Evolutionary conservation across 441 rosid species (phyloP).

Genomic region (Raphanus hybrid): DNA sequence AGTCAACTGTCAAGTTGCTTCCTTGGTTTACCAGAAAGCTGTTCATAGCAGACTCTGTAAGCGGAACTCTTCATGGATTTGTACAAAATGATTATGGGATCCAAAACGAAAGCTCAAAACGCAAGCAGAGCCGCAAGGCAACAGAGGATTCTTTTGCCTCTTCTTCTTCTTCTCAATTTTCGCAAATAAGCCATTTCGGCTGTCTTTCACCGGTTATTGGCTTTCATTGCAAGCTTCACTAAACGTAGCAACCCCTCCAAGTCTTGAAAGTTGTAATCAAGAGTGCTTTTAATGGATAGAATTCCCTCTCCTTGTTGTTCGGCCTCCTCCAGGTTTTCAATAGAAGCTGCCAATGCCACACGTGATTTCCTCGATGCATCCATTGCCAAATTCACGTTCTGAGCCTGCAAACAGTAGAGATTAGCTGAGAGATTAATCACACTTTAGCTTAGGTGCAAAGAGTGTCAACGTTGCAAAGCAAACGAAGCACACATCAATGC

Average conservation of each 20-base stretch:
- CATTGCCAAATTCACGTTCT: conserved; percentile 83
- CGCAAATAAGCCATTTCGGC: conserved; percentile 31
- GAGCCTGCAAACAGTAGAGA: conserved; percentile 59
- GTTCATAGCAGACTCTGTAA: conserved; percentile 28
- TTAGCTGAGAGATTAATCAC: conserved; percentile 26
- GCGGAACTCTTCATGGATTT: conserved; percentile 29
- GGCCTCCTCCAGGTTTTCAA: conserved; percentile 53
- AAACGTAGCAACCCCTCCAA: conserved; percentile 78
- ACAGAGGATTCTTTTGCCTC: conserved; percentile 21
- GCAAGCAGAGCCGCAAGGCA: conserved; percentile 34
- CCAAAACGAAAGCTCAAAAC: conserved; percentile 25
- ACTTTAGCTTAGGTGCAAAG: not conserved
- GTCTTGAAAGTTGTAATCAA: conserved; percentile 95
- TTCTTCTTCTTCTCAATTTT: conserved; percentile 38
- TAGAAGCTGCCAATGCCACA: conserved; percentile 68
- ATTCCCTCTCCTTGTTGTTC: conserved; percentile 59
- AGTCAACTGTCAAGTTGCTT: conserved; percentile 30
- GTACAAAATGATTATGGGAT: conserved; percentile 32
- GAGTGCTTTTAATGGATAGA: conserved; percentile 74
- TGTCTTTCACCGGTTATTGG: conserved; percentile 61
- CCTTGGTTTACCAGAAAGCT: conserved; percentile 33
- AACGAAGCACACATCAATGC: conserved; percentile 2
- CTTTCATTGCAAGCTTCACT: conserved; percentile 85
- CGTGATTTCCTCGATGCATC: conserved; percentile 95
- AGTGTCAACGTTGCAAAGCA: conserved; percentile 8